phyloP scores from a whole-genome alignment of 202 grass and related monocot genomes.

The Carex sylvatica region DNA sequence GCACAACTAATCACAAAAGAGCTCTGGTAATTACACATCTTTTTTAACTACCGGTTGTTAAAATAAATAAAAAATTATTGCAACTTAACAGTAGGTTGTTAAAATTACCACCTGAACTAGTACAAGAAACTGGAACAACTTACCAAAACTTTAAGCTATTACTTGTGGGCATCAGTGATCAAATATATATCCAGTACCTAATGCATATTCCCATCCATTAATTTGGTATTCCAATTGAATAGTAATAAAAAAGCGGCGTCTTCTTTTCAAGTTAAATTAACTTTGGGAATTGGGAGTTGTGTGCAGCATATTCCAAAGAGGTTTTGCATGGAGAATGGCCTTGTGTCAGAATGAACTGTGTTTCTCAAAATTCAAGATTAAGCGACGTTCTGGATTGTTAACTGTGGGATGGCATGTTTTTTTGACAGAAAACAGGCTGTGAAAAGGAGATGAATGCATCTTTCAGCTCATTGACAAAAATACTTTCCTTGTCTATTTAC shows the following conservation, averaged over 20 bases:
- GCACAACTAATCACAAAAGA: neutral
- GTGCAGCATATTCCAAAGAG: neutral
- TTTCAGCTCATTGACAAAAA: conserved; percentile 14
- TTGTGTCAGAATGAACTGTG: neutral
- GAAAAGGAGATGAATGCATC: conserved; percentile 2
- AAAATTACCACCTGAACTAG: neutral
- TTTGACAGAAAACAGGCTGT: neutral
- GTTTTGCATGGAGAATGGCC: conserved; percentile 8
- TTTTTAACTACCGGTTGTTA: neutral
- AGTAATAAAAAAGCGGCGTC: neutral
- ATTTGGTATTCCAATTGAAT: too few species aligned
- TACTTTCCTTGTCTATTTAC: neutral
- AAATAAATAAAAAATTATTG: neutral
- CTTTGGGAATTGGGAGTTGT: neutral
- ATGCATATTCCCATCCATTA: too few species aligned
- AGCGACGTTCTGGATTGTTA: neutral
- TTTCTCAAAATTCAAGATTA: neutral
- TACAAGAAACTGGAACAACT: neutral
- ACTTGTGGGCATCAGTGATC: neutral
- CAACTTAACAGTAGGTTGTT: neutral
- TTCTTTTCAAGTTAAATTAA: neutral
- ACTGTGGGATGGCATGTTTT: neutral
- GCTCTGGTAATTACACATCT: neutral
- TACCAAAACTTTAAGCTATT: too few species aligned
- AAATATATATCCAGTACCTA: neutral